phyloP scores from a whole-genome alignment of 805 yeast genomes.

The Candida hungchunana region DNA sequence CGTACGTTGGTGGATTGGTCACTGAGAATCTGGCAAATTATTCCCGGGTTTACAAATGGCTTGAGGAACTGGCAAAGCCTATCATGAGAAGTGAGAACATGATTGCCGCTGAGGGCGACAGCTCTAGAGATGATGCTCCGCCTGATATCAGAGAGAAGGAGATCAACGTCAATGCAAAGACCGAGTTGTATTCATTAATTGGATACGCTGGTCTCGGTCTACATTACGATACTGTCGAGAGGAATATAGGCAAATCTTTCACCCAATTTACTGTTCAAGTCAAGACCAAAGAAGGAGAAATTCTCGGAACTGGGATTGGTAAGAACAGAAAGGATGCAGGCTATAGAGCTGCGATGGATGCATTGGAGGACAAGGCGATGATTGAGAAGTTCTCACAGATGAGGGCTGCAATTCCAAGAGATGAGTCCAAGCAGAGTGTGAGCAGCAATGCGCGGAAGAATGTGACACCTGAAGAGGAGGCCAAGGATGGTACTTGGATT shows the following conservation, averaged over 20 bases:
- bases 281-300: constrained; percentile 53
- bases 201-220: constrained; percentile 72
- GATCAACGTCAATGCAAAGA: constrained; percentile 66
- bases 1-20: constrained; percentile 83
- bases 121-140: constrained; percentile 3
- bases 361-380: constrained; percentile 51
- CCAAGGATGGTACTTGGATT: constrained; percentile 1
- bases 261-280: constrained; percentile 61
- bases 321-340: constrained; percentile 74
- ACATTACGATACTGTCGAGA: constrained; percentile 41
- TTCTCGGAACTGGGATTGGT: constrained; percentile 70
- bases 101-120: constrained; percentile 8
- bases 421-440: constrained; percentile 12
- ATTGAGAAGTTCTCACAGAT: constrained; percentile 60
- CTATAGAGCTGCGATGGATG: constrained; percentile 77
- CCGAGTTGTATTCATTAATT: constrained; percentile 68
- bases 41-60: constrained; percentile 52
- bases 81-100: constrained; percentile 20
- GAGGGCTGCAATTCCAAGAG: constrained; percentile 51
- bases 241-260: constrained; percentile 30
- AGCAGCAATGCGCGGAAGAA: constrained; percentile 1
- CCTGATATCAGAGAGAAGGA: constrained; percentile 13
- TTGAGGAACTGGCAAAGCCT: constrained; percentile 46
- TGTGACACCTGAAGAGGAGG: not conserved
- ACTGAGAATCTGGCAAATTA: constrained; percentile 50